Base-by-base conservation (phyloP, 805 yeast species). In the Sugiyamaella boreocaroliniensis region DNA sequence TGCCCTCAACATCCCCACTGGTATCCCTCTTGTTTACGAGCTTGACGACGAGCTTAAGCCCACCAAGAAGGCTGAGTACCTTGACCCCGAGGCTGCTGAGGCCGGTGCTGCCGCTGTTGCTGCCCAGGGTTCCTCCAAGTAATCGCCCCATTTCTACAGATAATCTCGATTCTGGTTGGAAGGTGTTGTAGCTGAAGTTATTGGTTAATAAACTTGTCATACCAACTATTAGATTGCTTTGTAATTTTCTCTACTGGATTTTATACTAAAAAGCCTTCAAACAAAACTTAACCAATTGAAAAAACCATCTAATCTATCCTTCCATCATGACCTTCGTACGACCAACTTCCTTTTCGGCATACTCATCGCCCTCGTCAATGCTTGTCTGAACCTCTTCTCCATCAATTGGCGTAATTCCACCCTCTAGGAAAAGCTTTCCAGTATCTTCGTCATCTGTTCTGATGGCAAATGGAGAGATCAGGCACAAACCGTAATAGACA, bases 91-190 rank as follows among this genome's bases (percentile, higher is more conserved):
- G 78, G 98, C 97, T 68, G 98, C 98, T 68, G 96, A 90, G 61
- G 97, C 97, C 52, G 98, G 98, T 80, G 98, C 97, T 62, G 97
- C 97, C 69, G 97, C 97, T 56, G 98, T 90, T 65, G 98, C 97
- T 66, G 88, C 88, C 66, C 98, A 90, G 79, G 98, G 98, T 73
- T 78, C 78, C 71, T 32, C 37, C 37, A 32, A 32, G 37, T 32
- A 32, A 81, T 80, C 37, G n/a, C 8, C 37, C 8, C 37, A 9
- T 8, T 29, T n/a, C n/a, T n/a, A n/a, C n/a, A n/a, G n/a, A n/a
- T n/a, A n/a, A 29, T 29, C 32, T 29, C 32, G 32, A 29, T 29
- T n/a, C n/a, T n/a, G n/a, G n/a, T n/a, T n/a, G n/a, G n/a, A n/a
- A n/a, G 26, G 3, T 22, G 26, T 22, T 22, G 26, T 22, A 22